Conservation (phyloP, 352 stramenopile species). For the Pythium rishiriense region DNA sequence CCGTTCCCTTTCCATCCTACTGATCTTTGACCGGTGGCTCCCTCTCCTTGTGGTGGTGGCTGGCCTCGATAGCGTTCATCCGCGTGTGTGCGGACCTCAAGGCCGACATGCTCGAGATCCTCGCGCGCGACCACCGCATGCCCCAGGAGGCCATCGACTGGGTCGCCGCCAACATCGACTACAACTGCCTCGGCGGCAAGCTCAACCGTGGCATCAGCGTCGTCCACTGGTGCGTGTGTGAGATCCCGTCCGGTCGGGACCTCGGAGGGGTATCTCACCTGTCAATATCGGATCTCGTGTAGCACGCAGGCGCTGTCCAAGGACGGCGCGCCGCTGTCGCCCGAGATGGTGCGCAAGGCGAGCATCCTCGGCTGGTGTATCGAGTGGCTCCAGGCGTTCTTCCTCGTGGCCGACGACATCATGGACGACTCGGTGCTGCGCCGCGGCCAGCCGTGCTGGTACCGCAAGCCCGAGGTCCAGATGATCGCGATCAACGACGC, state of each 20-base stretch:
- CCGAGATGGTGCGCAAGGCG: slow-evolving; percentile 79
- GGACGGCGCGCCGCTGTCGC: slow-evolving; percentile 42
- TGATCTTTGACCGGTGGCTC: too few relatives aligned
- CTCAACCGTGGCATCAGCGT: slow-evolving; percentile 98
- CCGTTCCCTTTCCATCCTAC: too few relatives aligned
- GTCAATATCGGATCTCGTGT: background rate
- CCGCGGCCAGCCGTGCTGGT: slow-evolving; percentile 98
- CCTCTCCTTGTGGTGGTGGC: too few relatives aligned
- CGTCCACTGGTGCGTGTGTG: slow-evolving; percentile 68
- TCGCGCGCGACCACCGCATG: slow-evolving; percentile 65
- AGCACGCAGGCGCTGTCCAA: slow-evolving; percentile 66
- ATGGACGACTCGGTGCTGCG: slow-evolving; percentile 97
- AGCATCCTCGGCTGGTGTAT: slow-evolving; percentile 98
- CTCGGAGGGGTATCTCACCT: too few relatives aligned
- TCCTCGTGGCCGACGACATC: slow-evolving; percentile 98
- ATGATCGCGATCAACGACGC: slow-evolving; percentile 98
- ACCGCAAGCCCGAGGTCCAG: slow-evolving; percentile 84
- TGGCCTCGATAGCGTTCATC: slow-evolving; percentile 83
- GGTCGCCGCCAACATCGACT: slow-evolving; percentile 88
- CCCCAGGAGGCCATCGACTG: slow-evolving; percentile 80
- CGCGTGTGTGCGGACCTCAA: slow-evolving; percentile 71
- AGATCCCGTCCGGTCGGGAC: background rate
- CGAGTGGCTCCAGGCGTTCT: slow-evolving; percentile 99
- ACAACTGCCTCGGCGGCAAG: slow-evolving; percentile 98
- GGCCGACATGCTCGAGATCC: slow-evolving; percentile 69